Evolutionary conservation across 2,329 filamentous ascomycete genomes (phyloP), one percentile per base, ranked within the genome.

Genomic region (Calonectria montana): DNA sequence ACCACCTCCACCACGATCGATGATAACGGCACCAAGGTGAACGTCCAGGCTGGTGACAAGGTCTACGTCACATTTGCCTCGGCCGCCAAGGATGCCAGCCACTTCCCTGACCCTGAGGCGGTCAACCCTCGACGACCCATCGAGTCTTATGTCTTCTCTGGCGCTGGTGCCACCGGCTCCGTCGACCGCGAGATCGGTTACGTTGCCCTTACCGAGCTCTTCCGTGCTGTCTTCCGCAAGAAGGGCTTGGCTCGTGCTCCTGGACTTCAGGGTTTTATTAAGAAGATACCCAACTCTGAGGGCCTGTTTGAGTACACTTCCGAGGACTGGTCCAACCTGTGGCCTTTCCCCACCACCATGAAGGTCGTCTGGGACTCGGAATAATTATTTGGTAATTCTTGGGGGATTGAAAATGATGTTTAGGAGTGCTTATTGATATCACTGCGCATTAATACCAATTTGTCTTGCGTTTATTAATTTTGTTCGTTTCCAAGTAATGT

Each of bases 251-350:
- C 91, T 7, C 86, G 91, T 35, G 91, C 90, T 0, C 84, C 89
- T 0, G 93, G 93, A 0, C 83, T 88, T 0, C 91, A 93, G 82
- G 93, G 93, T 0, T 84, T 91, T 78, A 81, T 95, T 74, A 94
- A 94, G 86, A 92, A 90, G 84, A 86, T 94, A 2, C 82, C 85
- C 0, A 85, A 86, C 10, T 84, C 86, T 0, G 89, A 87, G 0
- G 90, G 89, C 0, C 88, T 88, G 80, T 89, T 85, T 12, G 83
- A 89, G 8, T 94, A 94, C 80, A 84, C 94, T 86, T 88, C 89
- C 43, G 90, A 93, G 82, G 91, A 94, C 78, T 91, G 91, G 85
- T 89, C 90, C 18, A 80, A 78, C 9, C 75, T 86, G 23, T 84
- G 81, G 77, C 83, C 86, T 1, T 88, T 88, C 77, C 87, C 88